Base-by-base conservation (phyloP, 2,329 filamentous ascomycete species). In the Gnomoniopsis smithogilvyi region DNA sequence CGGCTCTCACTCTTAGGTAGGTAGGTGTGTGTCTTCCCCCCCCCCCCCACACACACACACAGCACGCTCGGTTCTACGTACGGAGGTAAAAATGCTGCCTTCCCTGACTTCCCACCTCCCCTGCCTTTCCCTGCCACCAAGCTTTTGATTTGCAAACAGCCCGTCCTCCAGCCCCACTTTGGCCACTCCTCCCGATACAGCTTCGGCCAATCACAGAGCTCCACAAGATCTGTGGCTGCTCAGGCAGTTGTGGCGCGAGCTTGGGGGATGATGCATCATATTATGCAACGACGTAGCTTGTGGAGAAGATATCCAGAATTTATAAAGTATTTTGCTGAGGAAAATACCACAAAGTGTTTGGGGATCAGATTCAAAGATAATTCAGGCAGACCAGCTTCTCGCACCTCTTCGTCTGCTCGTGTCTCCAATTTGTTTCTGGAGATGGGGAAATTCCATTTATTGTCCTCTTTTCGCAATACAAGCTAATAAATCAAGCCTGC, bases 11-110 rank as follows among this genome's bases (percentile, higher is more conserved):
- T n/a, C n/a, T n/a, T n/a, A n/a, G n/a, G n/a, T n/a, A n/a, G n/a
- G n/a, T n/a, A n/a, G n/a, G n/a, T n/a, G n/a, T n/a, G n/a, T 26
- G 45, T 15, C 30, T 24, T 26, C 33, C 26, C 19, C 46, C 34
- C 45, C 36, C 51, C 43, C 38, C 38, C 38, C 14, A 19, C 38
- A 19, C 15, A 41, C 51, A 41, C 19, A 30, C 26, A n/a, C 41
- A 10, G n/a, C 43, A 19, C 45, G 46, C 30, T 41, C n/a, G 38
- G 12, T 15, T 12, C 38, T 41, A 15, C 38, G 14, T n/a, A n/a
- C 54, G 21, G 49, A 56, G 10, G 54, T 43, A 26, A 41, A 55
- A 56, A 50, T 30, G 45, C 33, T 49, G 30, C 54, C 33, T 56
- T 56, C 54, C 54, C 46, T 50, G 45, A 14, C n/a, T 48, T 10